Evolutionary conservation across 2,329 filamentous ascomycete species (phyloP).

Genomic region (Paracoccidioides lutzii): DNA sequence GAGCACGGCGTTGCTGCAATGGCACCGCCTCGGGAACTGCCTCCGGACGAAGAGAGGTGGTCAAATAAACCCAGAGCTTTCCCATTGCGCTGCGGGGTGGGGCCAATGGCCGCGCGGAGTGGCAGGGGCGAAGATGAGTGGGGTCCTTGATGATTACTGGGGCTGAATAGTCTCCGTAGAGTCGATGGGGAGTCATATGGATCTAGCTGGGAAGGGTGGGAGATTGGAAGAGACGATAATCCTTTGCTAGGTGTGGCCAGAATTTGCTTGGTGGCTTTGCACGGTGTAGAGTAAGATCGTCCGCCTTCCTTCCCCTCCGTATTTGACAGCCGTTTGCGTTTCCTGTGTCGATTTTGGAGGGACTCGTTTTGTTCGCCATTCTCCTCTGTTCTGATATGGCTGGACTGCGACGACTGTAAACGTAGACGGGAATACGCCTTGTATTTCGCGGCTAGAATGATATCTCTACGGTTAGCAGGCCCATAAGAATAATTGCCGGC

Average conservation of each 20-base stretch:
- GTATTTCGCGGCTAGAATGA: constrained; percentile 33
- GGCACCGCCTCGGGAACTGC: constrained; percentile 11
- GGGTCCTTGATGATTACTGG: constrained; percentile 13
- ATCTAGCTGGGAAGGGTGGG: constrained; percentile 30
- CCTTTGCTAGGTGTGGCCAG: constrained; percentile 20
- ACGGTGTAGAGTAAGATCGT: constrained; percentile 20
- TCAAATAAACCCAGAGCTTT: constrained; percentile 37
- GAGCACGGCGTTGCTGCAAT: constrained; percentile 14
- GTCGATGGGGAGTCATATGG: constrained; percentile 33
- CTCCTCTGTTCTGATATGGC: constrained; percentile 5
- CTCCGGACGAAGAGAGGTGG: constrained; percentile 30
- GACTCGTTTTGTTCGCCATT: constrained; percentile 17
- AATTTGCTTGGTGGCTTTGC: constrained; percentile 20
- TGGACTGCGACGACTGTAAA: constrained; percentile 1
- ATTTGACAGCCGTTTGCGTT: constrained; percentile 12
- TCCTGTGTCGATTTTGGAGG: constrained; percentile 13
- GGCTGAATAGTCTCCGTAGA: constrained; percentile 26
- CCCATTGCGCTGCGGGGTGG: constrained; percentile 38
- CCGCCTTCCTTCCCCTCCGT: constrained; percentile 7
- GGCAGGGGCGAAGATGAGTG: constrained; percentile 19
- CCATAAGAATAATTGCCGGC: background rate
- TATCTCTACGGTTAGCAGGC: background rate
- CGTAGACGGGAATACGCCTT: constrained; percentile 35
- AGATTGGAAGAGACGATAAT: constrained; percentile 6
- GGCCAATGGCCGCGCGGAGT: constrained; percentile 31